phyloP scores from a whole-genome alignment of 345 rosid species.

The Hibiscus mutabilis region DNA sequence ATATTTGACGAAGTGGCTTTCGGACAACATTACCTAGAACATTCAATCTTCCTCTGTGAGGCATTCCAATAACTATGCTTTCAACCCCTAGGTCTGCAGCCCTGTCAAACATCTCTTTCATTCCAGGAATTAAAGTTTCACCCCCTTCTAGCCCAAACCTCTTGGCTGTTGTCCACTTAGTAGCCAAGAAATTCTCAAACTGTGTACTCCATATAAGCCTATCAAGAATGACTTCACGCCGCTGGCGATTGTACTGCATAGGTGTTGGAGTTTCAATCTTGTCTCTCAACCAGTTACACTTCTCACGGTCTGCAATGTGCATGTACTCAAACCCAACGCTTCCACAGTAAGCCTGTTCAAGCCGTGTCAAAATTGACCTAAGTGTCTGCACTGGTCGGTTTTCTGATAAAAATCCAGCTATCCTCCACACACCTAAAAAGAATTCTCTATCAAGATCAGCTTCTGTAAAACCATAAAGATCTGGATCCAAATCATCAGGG shows the following conservation, averaged over 20 bases:
- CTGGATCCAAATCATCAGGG: neutral
- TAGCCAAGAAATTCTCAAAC: neutral
- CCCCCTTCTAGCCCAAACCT: neutral
- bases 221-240: slow-evolving; percentile 68
- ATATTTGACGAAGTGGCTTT: slow-evolving; percentile 73
- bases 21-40: slow-evolving; percentile 79
- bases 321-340: slow-evolving; percentile 73
- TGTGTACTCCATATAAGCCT: slow-evolving; percentile 35
- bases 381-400: slow-evolving; percentile 27
- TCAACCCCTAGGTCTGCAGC: neutral
- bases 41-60: slow-evolving; percentile 73
- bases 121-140: neutral
- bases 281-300: slow-evolving; percentile 83
- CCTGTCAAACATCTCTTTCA: neutral
- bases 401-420: neutral
- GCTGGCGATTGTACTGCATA: slow-evolving; percentile 56
- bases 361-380: slow-evolving; percentile 59
- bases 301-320: slow-evolving; percentile 72
- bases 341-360: slow-evolving; percentile 85
- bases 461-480: neutral
- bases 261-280: slow-evolving; percentile 78
- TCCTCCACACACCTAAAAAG: neutral
- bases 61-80: slow-evolving; percentile 24
- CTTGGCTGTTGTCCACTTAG: neutral
- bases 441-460: neutral